Evolutionary conservation across 371 early-diverging fungal species (phyloP), one percentile per base, ranked within the genome.

Genomic region (Mortierella sp.): DNA sequence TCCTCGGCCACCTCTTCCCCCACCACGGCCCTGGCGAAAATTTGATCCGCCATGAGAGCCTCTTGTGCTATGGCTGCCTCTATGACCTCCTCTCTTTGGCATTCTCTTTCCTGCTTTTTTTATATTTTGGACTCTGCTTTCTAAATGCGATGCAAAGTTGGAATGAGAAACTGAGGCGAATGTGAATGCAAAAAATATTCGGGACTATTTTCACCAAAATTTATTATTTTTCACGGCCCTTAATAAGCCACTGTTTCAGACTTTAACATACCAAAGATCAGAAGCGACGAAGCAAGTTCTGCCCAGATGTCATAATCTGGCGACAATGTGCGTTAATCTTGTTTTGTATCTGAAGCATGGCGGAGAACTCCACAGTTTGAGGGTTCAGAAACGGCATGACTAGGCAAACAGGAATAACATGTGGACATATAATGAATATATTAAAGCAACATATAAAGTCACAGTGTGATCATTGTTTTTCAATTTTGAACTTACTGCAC

Each of bases 341-440:
- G 75, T 89, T 89, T 26, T 86, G 79, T 26, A 95, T 86, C 35
- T 86, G 88, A 29, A 94, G 70, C 61, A 86, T 72, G 12, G 84
- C 70, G 62, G 93, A 93, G 42, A 94, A 89, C 5, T 64, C 80
- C 1, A 65, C 84, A 9, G 93, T 95, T 68, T 95, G 95, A 1
- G 93, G 93, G 72, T 94, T 95, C 19, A 77, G 53, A n/a, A 75
- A 75, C 19, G 86, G 85, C 32, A 63, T 31, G n/a, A 68, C 89
- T 88, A 49, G 1, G 23, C 9, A 28, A 22, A 57, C 31, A 42
- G 7, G 29, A 51, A 40, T 5, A 35, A 29, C 37, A 26, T 23
- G 34, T 51, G 35, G 26, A 67, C 35, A 53, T 37, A 1, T 37
- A 37, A 13, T 37, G 40, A 37, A 37, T 37, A 37, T 37, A 37